These are phyloP conservation scores for Colletotrichum phormii DNA, from an alignment of 2,329 filamentous ascomycete species.

Conservation along the genomic window DNA sequence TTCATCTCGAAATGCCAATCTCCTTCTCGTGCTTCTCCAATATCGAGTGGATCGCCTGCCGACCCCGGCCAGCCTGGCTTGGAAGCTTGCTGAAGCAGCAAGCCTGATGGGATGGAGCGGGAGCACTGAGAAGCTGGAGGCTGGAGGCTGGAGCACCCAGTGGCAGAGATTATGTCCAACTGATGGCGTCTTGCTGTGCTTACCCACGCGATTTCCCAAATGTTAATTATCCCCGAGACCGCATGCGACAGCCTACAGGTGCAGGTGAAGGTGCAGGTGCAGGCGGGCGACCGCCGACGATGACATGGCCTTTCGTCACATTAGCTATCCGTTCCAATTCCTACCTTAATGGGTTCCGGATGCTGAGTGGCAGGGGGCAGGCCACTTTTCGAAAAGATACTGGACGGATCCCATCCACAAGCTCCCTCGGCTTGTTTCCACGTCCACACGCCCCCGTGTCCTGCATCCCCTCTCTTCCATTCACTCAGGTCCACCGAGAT, in stretches of 20 bases:
- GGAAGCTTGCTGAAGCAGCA: background rate
- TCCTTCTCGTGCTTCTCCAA: constrained; percentile 11
- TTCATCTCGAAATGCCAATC: constrained; percentile 17
- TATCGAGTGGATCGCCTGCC: constrained; percentile 8
- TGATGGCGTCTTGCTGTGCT: constrained; percentile 19
- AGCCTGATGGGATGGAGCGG: background rate
- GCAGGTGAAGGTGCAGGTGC: background rate
- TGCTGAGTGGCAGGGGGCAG: constrained; percentile 7
- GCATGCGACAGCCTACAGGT: background rate
- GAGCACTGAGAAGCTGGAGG: constrained; percentile 8
- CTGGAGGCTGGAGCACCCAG: background rate
- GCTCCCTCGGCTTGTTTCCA: constrained; percentile 16
- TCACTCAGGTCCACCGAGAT: background rate
- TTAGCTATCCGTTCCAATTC: background rate
- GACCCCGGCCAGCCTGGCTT: constrained; percentile 1
- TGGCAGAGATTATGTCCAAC: constrained; percentile 23
- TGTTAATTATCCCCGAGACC: constrained; percentile 1
- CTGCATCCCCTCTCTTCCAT: background rate
- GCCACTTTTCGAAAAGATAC: background rate
- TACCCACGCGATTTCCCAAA: constrained; percentile 14
- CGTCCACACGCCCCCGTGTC: constrained; percentile 3
- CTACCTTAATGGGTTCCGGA: background rate
- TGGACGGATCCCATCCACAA: constrained; percentile 5
- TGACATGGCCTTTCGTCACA: background rate
- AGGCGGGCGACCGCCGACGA: background rate